Conservation (phyloP, 768 basidiomycete genomes). For the Russula griseocarnosa region DNA sequence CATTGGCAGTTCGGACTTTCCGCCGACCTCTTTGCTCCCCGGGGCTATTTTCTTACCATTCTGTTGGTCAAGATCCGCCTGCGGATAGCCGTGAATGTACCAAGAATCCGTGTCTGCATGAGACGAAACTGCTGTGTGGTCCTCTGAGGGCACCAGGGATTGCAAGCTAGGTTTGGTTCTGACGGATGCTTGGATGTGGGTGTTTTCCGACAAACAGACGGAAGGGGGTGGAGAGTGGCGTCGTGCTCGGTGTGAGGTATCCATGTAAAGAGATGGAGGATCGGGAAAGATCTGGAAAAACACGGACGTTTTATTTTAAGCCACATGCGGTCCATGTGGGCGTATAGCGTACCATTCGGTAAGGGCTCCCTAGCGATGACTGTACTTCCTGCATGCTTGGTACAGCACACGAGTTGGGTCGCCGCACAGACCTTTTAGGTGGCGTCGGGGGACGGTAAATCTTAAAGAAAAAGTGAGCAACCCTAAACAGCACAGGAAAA, state of each 20-base stretch:
- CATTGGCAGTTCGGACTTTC: conserved; percentile 21
- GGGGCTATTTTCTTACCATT: background rate
- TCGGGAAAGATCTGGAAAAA: conserved; percentile 24
- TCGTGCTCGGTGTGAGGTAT: conserved; percentile 13
- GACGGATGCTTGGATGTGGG: conserved; percentile 16
- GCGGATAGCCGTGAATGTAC: conserved; percentile 16
- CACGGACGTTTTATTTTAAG: background rate
- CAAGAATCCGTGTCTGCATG: conserved; percentile 19
- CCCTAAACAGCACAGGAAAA: background rate
- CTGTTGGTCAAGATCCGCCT: conserved; percentile 3
- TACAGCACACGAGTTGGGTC: conserved; percentile 22
- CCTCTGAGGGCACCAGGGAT: conserved; percentile 17
- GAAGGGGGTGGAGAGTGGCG: conserved; percentile 18
- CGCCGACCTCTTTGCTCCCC: background rate
- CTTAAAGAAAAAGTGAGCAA: conserved; percentile 21
- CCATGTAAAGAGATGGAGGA: conserved; percentile 25
- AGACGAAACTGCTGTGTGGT: conserved; percentile 17
- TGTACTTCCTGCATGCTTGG: conserved; percentile 8
- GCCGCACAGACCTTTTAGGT: conserved; percentile 28
- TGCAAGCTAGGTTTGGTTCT: conserved; percentile 20
- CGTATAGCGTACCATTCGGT: conserved; percentile 21
- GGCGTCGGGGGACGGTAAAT: conserved; percentile 37
- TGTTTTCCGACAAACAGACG: conserved; percentile 19
- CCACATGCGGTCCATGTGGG: background rate
- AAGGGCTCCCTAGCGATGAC: conserved; percentile 12